These are phyloP conservation scores for Mycena leptocephala DNA, from an alignment of 768 basidiomycete genomes.

Conservation along the genomic window DNA sequence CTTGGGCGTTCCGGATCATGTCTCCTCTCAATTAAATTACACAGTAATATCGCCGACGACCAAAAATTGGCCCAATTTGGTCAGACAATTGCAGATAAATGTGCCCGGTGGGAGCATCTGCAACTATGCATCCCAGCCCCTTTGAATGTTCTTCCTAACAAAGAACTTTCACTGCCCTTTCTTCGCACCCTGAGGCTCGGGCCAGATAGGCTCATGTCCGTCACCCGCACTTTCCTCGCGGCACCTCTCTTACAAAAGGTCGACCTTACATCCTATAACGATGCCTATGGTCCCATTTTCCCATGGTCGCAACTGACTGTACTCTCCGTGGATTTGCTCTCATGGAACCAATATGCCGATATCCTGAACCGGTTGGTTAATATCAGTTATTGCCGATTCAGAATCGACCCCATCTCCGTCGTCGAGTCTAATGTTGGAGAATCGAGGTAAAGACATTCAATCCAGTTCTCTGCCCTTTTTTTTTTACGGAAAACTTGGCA, in stretches of 20 bases:
- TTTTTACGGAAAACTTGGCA: not conserved
- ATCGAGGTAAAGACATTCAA: no score
- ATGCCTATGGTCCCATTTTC: not conserved
- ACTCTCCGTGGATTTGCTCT: not conserved
- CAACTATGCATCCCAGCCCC: not conserved
- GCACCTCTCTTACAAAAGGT: not conserved
- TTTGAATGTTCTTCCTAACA: no score
- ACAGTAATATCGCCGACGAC: no score
- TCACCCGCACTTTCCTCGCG: not conserved
- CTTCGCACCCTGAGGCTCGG: not conserved
- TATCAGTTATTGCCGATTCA: not conserved
- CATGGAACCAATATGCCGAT: not conserved
- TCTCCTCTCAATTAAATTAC: not conserved
- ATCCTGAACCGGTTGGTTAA: not conserved
- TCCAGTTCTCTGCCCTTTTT: not conserved
- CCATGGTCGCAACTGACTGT: not conserved
- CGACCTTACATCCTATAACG: not conserved
- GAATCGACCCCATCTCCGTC: not conserved
- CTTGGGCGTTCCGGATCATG: not conserved
- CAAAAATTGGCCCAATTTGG: not conserved
- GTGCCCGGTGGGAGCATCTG: not conserved
- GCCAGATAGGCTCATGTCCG: no score
- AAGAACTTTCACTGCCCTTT: not conserved
- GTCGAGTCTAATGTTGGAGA: not conserved
- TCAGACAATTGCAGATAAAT: not conserved